Percentiles rank a stretch among this genome's conserved stretches.
Evolutionary conservation across 2,329 filamentous ascomycete genomes (phyloP).

Genomic region (Grosmannia huntii): DNA sequence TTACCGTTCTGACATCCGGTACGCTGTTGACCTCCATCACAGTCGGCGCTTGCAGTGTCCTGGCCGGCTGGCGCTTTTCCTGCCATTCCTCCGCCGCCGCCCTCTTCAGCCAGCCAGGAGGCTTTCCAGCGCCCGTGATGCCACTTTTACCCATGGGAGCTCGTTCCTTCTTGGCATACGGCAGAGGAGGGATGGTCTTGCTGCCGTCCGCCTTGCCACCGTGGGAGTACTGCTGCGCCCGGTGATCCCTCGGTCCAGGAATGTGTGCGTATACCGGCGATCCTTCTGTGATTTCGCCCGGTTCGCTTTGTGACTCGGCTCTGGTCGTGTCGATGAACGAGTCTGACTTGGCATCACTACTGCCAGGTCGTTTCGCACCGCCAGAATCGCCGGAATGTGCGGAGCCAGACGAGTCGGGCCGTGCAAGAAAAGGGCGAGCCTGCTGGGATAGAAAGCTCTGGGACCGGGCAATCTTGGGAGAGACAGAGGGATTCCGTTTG

Average conservation of each 20-base stretch:
- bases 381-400: conserved; percentile 26
- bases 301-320: conserved; percentile 29
- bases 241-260: neutral
- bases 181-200: neutral
- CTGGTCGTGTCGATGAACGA: conserved; percentile 19
- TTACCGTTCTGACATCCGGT: neutral
- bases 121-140: neutral
- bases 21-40: neutral
- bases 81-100: neutral
- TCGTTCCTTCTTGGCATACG: neutral
- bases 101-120: neutral
- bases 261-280: neutral
- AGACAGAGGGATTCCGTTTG: conserved; percentile 35
- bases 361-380: conserved; percentile 35
- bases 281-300: conserved; percentile 31
- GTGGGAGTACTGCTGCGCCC: neutral
- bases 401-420: conserved; percentile 22
- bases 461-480: conserved; percentile 36
- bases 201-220: neutral
- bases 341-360: conserved; percentile 39
- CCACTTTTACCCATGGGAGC: neutral
- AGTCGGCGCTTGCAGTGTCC: neutral
- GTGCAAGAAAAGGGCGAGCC: conserved; percentile 18
- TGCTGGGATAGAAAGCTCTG: conserved; percentile 34
- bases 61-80: neutral